Evolutionary conservation across 2,329 filamentous ascomycete species (phyloP).

Genomic region (Alternaria novae-zelandiae): DNA sequence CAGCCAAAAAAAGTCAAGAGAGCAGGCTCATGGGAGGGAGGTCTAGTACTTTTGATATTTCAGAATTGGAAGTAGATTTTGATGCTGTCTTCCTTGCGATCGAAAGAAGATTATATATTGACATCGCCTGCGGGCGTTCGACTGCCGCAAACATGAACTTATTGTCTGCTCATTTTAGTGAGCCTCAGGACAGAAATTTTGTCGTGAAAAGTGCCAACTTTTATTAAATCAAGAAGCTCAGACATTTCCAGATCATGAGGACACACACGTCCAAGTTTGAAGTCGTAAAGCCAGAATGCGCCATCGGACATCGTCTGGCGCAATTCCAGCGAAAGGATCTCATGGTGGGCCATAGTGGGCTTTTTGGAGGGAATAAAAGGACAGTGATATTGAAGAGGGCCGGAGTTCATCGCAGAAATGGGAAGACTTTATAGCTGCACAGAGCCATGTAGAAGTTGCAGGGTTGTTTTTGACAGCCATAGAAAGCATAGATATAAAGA

Average conservation of each 20-base stretch:
- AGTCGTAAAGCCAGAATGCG: rapidly evolving
- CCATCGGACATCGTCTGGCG: not conserved
- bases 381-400: not conserved
- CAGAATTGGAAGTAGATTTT: not conserved
- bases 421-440: not conserved
- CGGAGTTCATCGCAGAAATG: not conserved
- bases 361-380: not conserved
- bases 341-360: not conserved
- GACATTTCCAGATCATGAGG: not conserved
- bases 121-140: not conserved
- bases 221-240: not conserved
- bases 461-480: not conserved
- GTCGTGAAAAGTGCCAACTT: not conserved
- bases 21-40: not conserved
- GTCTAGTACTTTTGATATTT: not conserved
- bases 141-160: not conserved
- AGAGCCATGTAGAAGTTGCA: not conserved
- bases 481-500: not conserved
- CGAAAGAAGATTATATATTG: not conserved
- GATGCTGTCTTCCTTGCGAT: not conserved
- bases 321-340: not conserved
- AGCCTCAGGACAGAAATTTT: too few relatives aligned
- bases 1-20: not conserved
- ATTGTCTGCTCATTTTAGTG: too few relatives aligned
- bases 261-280: not conserved